phyloP scores from a whole-genome alignment of 2,329 filamentous ascomycete species.

The Pestalotiopsis sp. region DNA sequence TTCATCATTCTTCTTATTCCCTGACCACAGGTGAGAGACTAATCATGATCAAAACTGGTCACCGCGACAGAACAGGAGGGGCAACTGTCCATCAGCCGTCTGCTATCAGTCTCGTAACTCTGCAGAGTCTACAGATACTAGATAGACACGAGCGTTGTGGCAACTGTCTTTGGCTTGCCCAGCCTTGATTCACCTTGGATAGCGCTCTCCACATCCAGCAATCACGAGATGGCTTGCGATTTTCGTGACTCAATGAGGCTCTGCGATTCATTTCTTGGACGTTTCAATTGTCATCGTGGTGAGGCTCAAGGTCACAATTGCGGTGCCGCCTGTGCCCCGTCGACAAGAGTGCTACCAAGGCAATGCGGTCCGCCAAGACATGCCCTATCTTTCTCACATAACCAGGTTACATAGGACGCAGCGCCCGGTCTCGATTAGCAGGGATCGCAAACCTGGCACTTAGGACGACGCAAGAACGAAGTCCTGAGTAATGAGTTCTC shows the following conservation, averaged over 20 bases:
- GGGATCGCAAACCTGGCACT: background rate
- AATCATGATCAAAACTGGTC: background rate
- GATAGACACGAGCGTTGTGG: background rate
- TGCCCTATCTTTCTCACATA: background rate
- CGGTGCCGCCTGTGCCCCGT: background rate
- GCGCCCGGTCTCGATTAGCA: background rate
- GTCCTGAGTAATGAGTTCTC: background rate
- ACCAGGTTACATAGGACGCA: background rate
- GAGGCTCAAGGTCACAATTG: background rate
- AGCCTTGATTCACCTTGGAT: background rate
- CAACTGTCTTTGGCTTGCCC: background rate
- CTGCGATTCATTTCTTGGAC: background rate
- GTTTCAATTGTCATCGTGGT: background rate
- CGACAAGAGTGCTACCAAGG: background rate
- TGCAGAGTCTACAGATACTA: too few relatives aligned
- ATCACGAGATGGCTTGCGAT: background rate
- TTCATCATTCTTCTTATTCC: background rate
- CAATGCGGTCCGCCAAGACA: background rate
- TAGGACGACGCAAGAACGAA: background rate
- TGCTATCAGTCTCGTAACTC: background rate
- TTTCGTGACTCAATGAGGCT: background rate
- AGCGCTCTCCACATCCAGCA: background rate
- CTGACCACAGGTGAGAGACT: background rate
- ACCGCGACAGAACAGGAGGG: background rate
- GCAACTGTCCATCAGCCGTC: background rate